A percentile compares a stretch with the other conserved stretches of the same genome.
phyloP scores from a whole-genome alignment of 352 stramenopile genomes.

The Pythium vanterpoolii region DNA sequence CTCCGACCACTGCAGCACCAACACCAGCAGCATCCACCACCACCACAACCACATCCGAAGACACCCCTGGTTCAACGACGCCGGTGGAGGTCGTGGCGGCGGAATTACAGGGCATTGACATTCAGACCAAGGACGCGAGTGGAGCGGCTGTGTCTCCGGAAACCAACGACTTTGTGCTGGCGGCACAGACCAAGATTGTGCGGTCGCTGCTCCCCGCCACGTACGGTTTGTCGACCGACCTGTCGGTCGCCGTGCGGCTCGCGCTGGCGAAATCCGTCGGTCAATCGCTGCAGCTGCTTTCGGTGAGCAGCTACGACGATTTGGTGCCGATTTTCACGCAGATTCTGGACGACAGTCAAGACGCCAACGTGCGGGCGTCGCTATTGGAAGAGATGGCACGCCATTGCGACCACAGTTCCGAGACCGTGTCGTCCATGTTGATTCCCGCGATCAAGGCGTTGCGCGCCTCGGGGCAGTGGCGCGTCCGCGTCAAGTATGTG shows the following conservation, averaged over 20 bases:
- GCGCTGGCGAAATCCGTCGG: constrained; percentile 73
- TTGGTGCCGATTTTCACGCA: constrained; percentile 82
- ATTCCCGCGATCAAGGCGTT: constrained; percentile 68
- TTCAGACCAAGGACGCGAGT: constrained; percentile 11
- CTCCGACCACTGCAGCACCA: neutral
- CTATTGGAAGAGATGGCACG: constrained; percentile 81
- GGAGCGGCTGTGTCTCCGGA: neutral
- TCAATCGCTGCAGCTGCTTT: constrained; percentile 66
- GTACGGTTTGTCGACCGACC: constrained; percentile 71
- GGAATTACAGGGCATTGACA: constrained; percentile 29
- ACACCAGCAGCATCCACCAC: neutral
- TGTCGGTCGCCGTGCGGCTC: constrained; percentile 73
- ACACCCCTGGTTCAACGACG: neutral
- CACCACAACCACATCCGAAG: neutral
- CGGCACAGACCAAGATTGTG: constrained; percentile 77
- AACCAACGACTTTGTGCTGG: constrained; percentile 40
- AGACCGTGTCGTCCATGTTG: constrained; percentile 66
- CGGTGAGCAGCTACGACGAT: constrained; percentile 70
- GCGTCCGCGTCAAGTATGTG: constrained; percentile 83
- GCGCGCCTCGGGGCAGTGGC: constrained; percentile 67
- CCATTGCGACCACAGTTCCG: constrained; percentile 64
- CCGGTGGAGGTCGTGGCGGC: constrained; percentile 25
- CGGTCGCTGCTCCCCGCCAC: constrained; percentile 74
- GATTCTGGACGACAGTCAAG: constrained; percentile 77
- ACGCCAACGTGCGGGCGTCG: constrained; percentile 69